Evolutionary conservation across 192 early-diverging fungal species (phyloP), one percentile per base, ranked within the genome.

Genomic region (Chytriomyces confervae): DNA sequence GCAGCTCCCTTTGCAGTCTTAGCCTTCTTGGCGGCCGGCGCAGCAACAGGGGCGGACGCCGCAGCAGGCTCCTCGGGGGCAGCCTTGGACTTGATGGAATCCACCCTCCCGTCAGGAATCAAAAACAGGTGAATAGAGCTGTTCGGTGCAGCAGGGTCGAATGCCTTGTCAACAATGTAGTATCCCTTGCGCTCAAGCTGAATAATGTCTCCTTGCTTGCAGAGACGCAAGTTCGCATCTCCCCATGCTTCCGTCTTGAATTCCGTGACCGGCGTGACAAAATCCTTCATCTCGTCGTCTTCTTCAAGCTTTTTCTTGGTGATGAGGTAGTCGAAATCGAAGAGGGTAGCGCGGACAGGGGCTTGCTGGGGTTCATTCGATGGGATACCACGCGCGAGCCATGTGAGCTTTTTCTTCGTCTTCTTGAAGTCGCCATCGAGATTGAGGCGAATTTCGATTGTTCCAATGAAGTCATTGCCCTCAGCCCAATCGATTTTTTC

Each of bases 341-440:
- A 74, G 61, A 99, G 89, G 49, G 89, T 71, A 8, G 90, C 86
- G 66, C 91, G 85, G 6, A 91, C 88, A 5, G 92, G 84, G 70
- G 92, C 90, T 23, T 85, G 75, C 10, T 85, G 86, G 48, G 87
- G 83, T 43, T 82, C 80, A 65, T 87, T 85, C 47, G 86, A 83
- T 18, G 65, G 73, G 11, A 79, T 62, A 23, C 65, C 75, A 29
- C 80, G 80, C 13, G 85, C 81, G 74, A 99, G 90, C 98, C 98
- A 99, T 2, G 97, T 97, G 65, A 99, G 81, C 92, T 99, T 99
- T 91, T 96, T 97, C 88, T 98, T 96, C 68, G 98, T 99, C 82
- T 94, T 93, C 81, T 97, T 98, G 79, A 97, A 97, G 81, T 99
- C 97, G 67, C 96, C 96, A 47, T 91, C 93, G 70, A 97, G 89